These are phyloP conservation scores for Theileria annulata DNA, from an alignment of 169 alveolate species.

Conservation along the genomic window DNA sequence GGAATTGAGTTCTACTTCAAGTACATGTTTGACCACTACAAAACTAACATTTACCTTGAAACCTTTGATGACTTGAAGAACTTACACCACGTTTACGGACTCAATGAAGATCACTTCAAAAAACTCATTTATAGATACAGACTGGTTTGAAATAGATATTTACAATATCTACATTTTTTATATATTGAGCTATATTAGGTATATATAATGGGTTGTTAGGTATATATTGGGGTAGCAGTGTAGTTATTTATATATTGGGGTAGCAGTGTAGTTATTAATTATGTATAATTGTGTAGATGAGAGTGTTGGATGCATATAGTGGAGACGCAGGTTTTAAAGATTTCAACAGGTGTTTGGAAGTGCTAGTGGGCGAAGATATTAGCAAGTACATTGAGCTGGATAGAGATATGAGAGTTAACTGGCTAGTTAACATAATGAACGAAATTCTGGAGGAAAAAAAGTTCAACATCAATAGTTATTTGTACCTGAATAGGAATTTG, in stretches of 20 bases:
- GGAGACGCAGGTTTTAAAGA: constrained; percentile 45
- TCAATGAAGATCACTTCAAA: constrained; percentile 25
- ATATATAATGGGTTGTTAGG: no score
- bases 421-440: constrained; percentile 47
- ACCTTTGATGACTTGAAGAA: constrained; percentile 36
- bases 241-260: no score
- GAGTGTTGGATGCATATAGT: constrained; percentile 33
- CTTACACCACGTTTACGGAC: constrained; percentile 41
- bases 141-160: neutral
- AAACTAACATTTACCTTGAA: constrained; percentile 28
- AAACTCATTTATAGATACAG: constrained; percentile 14
- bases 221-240: no score
- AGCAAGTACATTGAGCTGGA: constrained; percentile 37
- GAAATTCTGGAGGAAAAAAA: constrained; percentile 9
- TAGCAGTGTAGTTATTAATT: no score
- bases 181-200: no score
- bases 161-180: neutral
- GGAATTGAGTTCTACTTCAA: constrained; percentile 47
- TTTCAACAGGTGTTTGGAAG: neutral
- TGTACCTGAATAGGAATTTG: neutral
- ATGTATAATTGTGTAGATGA: neutral
- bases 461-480: neutral
- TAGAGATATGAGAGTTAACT: constrained; percentile 29
- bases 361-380: constrained; percentile 18
- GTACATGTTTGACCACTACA: constrained; percentile 32